Percentiles rank a stretch among this genome's conserved stretches.
Conservation (phyloP, 768 basidiomycete genomes). For the Serendipita vermifera region DNA sequence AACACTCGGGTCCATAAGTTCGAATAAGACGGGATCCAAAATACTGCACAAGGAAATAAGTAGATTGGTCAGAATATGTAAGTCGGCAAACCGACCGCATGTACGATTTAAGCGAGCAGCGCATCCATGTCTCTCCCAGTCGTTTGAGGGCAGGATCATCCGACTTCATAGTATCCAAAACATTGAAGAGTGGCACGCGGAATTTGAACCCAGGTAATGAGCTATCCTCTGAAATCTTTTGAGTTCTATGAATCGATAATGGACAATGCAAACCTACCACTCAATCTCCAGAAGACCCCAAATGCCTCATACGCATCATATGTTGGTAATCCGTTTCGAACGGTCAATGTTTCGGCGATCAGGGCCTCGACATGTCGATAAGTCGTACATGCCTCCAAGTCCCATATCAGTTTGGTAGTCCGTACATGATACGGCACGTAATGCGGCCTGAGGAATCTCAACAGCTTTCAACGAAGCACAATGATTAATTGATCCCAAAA, state of each 20-base stretch:
- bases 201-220: conserved; percentile 70
- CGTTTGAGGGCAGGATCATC: conserved; percentile 62
- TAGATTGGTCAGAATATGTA: background rate
- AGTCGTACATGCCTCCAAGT: conserved; percentile 43
- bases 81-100: conserved; percentile 45
- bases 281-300: conserved; percentile 82
- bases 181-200: conserved; percentile 74
- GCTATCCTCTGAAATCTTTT: conserved; percentile 51
- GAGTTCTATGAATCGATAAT: background rate
- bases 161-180: conserved; percentile 68
- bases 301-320: conserved; percentile 71
- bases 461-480: conserved; percentile 32
- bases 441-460: conserved; percentile 58
- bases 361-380: conserved; percentile 61
- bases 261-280: conserved; percentile 36
- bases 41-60: too few species aligned
- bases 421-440: conserved; percentile 66
- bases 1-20: conserved; percentile 59
- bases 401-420: conserved; percentile 73
- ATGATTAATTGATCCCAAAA: conserved; percentile 10
- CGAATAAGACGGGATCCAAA: conserved; percentile 74
- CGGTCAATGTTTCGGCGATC: conserved; percentile 56
- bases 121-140: conserved; percentile 93
- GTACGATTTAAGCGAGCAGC: conserved; percentile 84
- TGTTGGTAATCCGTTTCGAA: conserved; percentile 34